phyloP scores from a whole-genome alignment of 164 flowering plant species.

The Magnolia kwangsiensis region DNA sequence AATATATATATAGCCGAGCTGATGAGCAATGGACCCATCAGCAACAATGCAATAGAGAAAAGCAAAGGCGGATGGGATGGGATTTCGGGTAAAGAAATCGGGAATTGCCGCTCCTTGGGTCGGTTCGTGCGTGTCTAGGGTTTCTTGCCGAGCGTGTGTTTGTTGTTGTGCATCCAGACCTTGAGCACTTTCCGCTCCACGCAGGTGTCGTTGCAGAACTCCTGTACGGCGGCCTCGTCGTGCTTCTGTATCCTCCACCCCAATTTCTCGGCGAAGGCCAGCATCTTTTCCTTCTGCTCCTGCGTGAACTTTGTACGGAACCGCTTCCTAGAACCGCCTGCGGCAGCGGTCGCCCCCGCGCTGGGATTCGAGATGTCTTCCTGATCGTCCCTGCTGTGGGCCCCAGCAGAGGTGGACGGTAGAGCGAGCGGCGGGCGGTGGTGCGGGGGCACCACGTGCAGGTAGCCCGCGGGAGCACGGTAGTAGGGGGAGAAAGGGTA shows the following conservation, averaged over 20 bases:
- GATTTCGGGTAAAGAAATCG: not conserved
- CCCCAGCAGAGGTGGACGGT: constrained; percentile 45
- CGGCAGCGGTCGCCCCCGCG: not conserved
- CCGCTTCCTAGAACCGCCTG: constrained; percentile 27
- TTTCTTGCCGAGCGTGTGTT: constrained; percentile 24
- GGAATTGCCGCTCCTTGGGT: not conserved
- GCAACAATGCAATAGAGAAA: not conserved
- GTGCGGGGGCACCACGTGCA: constrained; percentile 31
- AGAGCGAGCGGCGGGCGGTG: constrained; percentile 34
- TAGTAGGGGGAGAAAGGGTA: constrained; percentile 30
- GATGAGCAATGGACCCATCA: constrained; percentile 2
- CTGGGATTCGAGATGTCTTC: constrained; percentile 38
- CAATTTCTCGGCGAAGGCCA: constrained; percentile 41
- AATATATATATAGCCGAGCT: not conserved
- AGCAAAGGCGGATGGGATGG: not conserved
- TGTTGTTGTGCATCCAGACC: constrained; percentile 60
- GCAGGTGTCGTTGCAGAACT: constrained; percentile 39
- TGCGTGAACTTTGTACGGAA: constrained; percentile 43
- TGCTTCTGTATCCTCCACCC: constrained; percentile 51
- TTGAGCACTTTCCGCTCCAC: constrained; percentile 43
- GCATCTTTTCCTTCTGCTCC: constrained; percentile 54
- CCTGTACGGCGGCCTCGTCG: constrained; percentile 36
- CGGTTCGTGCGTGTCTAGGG: not conserved
- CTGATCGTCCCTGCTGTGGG: constrained; percentile 32
- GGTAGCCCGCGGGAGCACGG: constrained; percentile 43